These are phyloP conservation scores for Dipodascus albidus DNA, from an alignment of 805 yeast genomes.

Conservation along the genomic window DNA sequence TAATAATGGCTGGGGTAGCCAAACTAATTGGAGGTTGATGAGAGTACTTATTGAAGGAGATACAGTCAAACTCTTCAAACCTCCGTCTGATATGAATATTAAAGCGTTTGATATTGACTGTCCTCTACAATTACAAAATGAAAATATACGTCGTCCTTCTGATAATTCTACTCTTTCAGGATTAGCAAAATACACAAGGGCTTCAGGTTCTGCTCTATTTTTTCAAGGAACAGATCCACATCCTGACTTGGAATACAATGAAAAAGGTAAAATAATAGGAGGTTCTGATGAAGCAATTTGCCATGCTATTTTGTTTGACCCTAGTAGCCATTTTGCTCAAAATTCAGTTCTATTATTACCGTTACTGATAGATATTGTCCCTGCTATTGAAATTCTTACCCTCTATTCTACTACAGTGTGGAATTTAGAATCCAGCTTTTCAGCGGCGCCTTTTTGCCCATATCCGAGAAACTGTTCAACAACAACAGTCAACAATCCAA, in stretches of 20 bases:
- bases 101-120: constrained; percentile 22
- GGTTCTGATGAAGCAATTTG: constrained; percentile 64
- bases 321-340: constrained; percentile 29
- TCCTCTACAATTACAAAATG: neutral
- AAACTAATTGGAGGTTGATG: constrained; percentile 33
- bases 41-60: constrained; percentile 67
- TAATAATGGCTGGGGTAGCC: neutral
- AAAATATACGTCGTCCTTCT: constrained; percentile 5
- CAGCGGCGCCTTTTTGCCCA: too few species aligned
- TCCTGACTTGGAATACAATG: constrained; percentile 46
- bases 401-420: constrained; percentile 20
- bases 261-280: constrained; percentile 34
- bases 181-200: constrained; percentile 4
- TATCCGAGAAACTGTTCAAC: neutral
- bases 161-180: constrained; percentile 1
- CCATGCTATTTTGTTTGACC: constrained; percentile 56
- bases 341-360: constrained; percentile 45
- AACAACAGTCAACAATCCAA: neutral
- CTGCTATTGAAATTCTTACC: constrained; percentile 34
- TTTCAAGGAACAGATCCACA: constrained; percentile 35
- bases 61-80: constrained; percentile 48
- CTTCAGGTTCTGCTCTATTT: constrained; percentile 5
- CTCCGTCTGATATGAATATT: constrained; percentile 37
- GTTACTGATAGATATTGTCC: constrained; percentile 36
- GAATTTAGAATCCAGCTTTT: neutral